Evolutionary conservation across 2,329 filamentous ascomycete species (phyloP), one percentile per base, ranked within the genome.

Genomic region (Arthrocladium fulminans): DNA sequence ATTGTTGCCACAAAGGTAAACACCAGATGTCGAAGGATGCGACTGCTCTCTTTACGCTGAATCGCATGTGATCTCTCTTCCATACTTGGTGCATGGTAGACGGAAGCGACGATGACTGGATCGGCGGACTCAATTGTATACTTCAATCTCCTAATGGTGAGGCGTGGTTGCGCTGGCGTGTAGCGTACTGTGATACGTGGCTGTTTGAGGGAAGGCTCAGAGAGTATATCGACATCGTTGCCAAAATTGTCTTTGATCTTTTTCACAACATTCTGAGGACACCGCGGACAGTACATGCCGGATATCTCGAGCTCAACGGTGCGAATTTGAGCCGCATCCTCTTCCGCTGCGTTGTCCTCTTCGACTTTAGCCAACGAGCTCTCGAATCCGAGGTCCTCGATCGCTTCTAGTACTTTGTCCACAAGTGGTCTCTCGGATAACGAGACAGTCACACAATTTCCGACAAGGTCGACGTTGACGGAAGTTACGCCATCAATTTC

Each of bases 11-110:
- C 59, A 23, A 84, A 65, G 1, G 86, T 83, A 48, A 94, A 72
- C 1, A 84, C 61, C 13, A 88, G 74, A n/a, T 89, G 81, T 51
- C 77, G 70, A 0, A 89, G 65, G 12, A 94, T 76, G 25, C 81
- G 75, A 20, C 71, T 75, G 58, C 83, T 79, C 59, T 94, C 86
- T 50, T 76, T 77, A 17, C 73, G 73, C 52, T 86, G 83, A 61
- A 95, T 86, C 32, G 73, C 70, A 54, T 78, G 79, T 2, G 88
- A 86, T 8, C 86, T 79, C 59, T 95, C 86, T 64, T 95, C 89
- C 3, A 95, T 75, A 0, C 83, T 88, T 0, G 85, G 86, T 0
- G 86, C 83, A 54, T 90, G 86, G 61, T 88, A 83, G 10, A 96
- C 77, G 1, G 76, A 80, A 1, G 83, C 78, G 22, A 69, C 70